Conservation (phyloP, 768 basidiomycete species). For the Suillus americanus region DNA sequence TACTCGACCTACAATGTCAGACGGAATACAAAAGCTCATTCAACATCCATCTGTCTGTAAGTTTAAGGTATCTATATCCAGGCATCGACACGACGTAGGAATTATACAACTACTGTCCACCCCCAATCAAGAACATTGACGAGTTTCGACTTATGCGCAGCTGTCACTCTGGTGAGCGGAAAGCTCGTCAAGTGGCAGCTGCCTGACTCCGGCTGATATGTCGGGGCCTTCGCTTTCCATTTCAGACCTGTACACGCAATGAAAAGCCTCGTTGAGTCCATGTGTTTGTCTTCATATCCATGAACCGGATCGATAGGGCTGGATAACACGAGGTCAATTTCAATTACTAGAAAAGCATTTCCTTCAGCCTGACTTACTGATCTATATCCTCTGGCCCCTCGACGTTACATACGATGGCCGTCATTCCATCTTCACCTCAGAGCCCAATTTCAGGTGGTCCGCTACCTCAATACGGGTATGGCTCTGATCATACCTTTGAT, state of each 20-base stretch:
- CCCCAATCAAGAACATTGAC: background rate
- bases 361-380: constrained; percentile 6
- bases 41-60: background rate
- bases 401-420: constrained; percentile 24
- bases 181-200: background rate
- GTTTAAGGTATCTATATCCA: background rate
- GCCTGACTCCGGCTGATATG: too few relatives aligned
- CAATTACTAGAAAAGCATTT: constrained; percentile 29
- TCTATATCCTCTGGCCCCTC: constrained; percentile 12
- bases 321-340: constrained; percentile 29
- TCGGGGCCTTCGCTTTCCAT: background rate
- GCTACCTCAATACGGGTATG: constrained; percentile 76
- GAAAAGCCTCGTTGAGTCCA: constrained; percentile 18
- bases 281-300: constrained; percentile 22
- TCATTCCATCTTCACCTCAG: constrained; percentile 15
- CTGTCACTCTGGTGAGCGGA: background rate
- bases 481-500: constrained; percentile 60
- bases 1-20: background rate
- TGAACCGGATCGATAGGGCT: constrained; percentile 30
- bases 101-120: background rate
- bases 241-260: background rate
- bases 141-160: background rate
- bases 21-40: background rate
- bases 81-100: background rate
- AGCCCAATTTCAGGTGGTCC: constrained; percentile 23